phyloP scores from a whole-genome alignment of 2,329 filamentous ascomycete genomes.

The Diaporthe aspalathi region DNA sequence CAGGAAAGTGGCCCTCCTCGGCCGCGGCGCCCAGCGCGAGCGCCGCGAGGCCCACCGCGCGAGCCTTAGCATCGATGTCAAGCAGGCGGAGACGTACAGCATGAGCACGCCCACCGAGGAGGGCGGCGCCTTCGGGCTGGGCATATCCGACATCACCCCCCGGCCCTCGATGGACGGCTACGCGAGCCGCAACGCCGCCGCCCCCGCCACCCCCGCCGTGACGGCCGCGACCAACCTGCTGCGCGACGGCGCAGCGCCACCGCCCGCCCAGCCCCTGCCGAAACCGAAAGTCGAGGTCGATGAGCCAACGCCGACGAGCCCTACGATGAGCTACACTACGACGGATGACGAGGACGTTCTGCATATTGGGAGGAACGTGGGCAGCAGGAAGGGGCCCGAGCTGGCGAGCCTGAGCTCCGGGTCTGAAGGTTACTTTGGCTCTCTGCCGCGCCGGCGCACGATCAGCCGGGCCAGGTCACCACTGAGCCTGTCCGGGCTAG shows the following conservation, averaged over 20 bases:
- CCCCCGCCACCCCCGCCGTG: constrained; percentile 36
- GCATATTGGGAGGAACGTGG: constrained; percentile 67
- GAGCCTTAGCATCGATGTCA: constrained; percentile 56
- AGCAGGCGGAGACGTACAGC: constrained; percentile 44
- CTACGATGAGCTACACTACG: constrained; percentile 74
- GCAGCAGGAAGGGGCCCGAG: constrained; percentile 54
- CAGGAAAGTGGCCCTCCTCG: constrained; percentile 86
- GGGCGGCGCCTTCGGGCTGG: constrained; percentile 56
- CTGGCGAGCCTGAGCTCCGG: constrained; percentile 63
- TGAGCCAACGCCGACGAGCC: constrained; percentile 56
- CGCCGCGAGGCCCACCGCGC: constrained; percentile 60
- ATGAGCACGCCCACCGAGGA: constrained; percentile 34
- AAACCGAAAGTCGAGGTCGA: constrained; percentile 37
- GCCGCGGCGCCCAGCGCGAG: constrained; percentile 75
- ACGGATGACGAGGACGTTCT: constrained; percentile 87
- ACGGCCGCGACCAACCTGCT: constrained; percentile 36
- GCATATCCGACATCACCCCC: constrained; percentile 59
- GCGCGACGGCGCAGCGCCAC: constrained; percentile 34
- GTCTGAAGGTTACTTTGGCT: constrained; percentile 72
- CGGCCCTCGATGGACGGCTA: constrained; percentile 60
- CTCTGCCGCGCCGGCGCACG: constrained; percentile 59
- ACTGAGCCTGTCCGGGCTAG: constrained; percentile 65
- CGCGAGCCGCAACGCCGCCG: constrained; percentile 48
- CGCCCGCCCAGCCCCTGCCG: background rate
- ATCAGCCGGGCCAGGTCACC: constrained; percentile 69